Percentiles rank a stretch among this genome's conserved stretches.
Evolutionary conservation across 345 rosid species (phyloP).

Genomic region (Capsella bursapastoris): DNA sequence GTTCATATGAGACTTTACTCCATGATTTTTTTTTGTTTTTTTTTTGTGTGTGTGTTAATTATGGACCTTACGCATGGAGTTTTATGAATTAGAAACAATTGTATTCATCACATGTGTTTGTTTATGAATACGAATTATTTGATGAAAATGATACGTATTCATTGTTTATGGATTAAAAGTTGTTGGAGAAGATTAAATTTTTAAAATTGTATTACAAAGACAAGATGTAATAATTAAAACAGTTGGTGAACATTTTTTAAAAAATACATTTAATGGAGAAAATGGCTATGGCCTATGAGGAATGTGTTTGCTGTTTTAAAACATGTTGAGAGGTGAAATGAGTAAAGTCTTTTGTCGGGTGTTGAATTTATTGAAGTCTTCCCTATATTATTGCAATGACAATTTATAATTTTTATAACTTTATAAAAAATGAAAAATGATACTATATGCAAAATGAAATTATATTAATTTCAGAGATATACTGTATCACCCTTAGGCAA

Average conservation of each 20-base stretch:
- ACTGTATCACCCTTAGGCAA: background rate
- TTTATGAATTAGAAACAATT: background rate
- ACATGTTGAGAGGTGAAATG: constrained; percentile 39
- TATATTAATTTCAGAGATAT: background rate
- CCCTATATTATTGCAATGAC: background rate
- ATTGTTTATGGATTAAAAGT: constrained; percentile 21
- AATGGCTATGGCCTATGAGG: constrained; percentile 21
- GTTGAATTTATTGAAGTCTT: constrained; percentile 21
- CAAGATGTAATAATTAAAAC: constrained; percentile 24
- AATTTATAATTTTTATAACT: no score
- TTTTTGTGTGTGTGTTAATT: background rate
- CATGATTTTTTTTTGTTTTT: background rate
- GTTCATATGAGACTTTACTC: background rate
- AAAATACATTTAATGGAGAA: constrained; percentile 23
- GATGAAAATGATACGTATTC: background rate
- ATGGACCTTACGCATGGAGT: background rate
- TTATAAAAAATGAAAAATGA: no score
- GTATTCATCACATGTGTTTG: constrained; percentile 22
- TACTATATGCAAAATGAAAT: background rate
- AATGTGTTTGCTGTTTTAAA: constrained; percentile 10
- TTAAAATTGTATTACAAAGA: background rate
- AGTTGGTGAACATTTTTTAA: constrained; percentile 24
- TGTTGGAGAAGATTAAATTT: constrained; percentile 5
- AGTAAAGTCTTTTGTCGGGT: constrained; percentile 38
- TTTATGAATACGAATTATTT: background rate